Conservation (phyloP, 495 filamentous ascomycete genomes). For the Penicillium lividum region DNA sequence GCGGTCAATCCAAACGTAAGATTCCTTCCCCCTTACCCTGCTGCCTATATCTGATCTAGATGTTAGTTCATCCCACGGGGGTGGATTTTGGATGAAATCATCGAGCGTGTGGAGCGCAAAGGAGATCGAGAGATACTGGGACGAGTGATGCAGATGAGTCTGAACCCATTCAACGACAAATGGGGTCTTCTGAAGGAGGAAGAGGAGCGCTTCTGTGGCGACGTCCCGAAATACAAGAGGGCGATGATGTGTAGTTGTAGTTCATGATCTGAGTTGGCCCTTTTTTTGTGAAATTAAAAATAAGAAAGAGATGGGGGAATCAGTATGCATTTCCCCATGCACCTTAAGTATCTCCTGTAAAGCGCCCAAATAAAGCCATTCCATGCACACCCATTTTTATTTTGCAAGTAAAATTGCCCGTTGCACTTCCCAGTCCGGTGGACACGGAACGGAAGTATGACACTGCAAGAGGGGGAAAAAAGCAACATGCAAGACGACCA, state of each 20-base stretch:
- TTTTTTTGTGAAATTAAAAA: constrained; percentile 1
- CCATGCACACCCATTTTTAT: constrained; percentile 24
- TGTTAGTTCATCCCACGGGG: constrained; percentile 72
- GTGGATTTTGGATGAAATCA: constrained; percentile 94
- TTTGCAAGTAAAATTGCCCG: constrained; percentile 33
- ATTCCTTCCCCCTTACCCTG: background rate
- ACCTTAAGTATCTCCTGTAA: constrained; percentile 27
- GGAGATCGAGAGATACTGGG: constrained; percentile 77
- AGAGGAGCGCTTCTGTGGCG: constrained; percentile 81
- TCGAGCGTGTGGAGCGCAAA: constrained; percentile 79
- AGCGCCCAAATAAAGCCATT: constrained; percentile 21
- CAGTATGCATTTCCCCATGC: constrained; percentile 26
- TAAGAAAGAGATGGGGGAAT: constrained; percentile 8
- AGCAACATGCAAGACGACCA: constrained; percentile 23
- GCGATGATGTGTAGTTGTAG: constrained; percentile 92
- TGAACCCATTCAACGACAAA: constrained; percentile 78
- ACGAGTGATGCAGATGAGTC: constrained; percentile 73
- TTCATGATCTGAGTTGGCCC: constrained; percentile 28
- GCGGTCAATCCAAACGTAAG: constrained; percentile 76
- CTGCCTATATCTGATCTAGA: background rate
- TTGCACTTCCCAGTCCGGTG: constrained; percentile 20
- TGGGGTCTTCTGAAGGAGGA: constrained; percentile 72
- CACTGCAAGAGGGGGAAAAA: constrained; percentile 5
- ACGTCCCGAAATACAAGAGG: constrained; percentile 75
- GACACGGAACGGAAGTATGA: constrained; percentile 18